Conservation (phyloP, 768 basidiomycete genomes). For the Trametopsis cervina region DNA sequence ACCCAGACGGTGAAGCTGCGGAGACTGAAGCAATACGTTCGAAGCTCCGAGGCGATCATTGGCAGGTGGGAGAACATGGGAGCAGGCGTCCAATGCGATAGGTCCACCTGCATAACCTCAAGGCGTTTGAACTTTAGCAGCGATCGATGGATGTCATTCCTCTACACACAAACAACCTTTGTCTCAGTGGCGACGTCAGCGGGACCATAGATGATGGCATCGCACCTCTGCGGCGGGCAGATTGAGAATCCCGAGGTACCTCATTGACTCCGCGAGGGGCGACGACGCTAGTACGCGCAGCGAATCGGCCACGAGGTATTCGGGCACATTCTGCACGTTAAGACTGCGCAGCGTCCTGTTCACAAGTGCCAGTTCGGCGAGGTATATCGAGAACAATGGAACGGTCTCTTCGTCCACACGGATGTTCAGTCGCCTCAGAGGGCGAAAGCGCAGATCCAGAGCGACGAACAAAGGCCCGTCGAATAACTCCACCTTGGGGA, state of each 20-base stretch:
- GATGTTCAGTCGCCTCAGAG: constrained; percentile 41
- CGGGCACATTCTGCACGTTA: constrained; percentile 29
- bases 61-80: constrained; percentile 27
- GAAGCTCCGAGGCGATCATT: constrained; percentile 32
- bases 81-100: constrained; percentile 28
- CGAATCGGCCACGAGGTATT: constrained; percentile 23
- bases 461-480: constrained; percentile 40
- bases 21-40: constrained; percentile 30
- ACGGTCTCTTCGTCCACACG: constrained; percentile 31
- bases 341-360: constrained; percentile 29
- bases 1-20: constrained; percentile 30
- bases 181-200: constrained; percentile 4
- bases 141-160: constrained; percentile 25
- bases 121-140: constrained; percentile 30
- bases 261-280: constrained; percentile 27
- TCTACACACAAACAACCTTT: constrained; percentile 18
- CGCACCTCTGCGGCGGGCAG: constrained; percentile 30
- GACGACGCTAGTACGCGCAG: constrained; percentile 28
- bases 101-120: constrained; percentile 30
- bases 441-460: constrained; percentile 31
- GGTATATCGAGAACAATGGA: constrained; percentile 23
- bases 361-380: constrained; percentile 26
- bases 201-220: background rate
- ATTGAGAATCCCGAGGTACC: constrained; percentile 32
- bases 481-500: constrained; percentile 36